Base-by-base conservation (phyloP, 2,329 filamentous ascomycete genomes). In the Ophiostoma pallidulum region DNA sequence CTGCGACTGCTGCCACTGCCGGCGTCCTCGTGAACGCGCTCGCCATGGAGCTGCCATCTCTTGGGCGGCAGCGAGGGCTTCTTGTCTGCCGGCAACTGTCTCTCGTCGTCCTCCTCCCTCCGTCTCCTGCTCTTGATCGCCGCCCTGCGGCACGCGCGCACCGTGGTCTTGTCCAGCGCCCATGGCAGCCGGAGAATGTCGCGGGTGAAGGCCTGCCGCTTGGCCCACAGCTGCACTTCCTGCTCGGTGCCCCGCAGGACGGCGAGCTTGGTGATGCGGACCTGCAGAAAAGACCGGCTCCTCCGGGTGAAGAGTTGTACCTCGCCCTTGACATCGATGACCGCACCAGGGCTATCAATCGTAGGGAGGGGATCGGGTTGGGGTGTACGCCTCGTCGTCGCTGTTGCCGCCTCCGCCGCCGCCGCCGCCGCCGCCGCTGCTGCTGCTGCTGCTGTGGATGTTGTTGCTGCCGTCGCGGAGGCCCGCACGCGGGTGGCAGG, bases 151-250 rank as follows among this genome's bases (percentile, higher is more conserved):
- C 74, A 79, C 49, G 62, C 65, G 42, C 70, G 69, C 39, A 80
- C 64, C 45, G 74, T 68, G 49, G 64, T 67, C 19, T 62, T 60
- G 26, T 64, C 68, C 26, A 83, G 55, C n/a, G 70, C 58, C 80
- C 80, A 84, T 0, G 76, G 72, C 48, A 60, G 62, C 3, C 61
- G 60, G 13, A 84, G 64, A 6, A 78, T 65, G 4, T 75, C 67
- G 29, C 57, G 58, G 31, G 68, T 68, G 56, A 83, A 80, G 26
- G 60, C 61, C 16, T 60, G 53, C 38, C 71, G 65, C 62, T 77
- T 77, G 55, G 72, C 67, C 80, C 80, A 84, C 8, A 80, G 74
- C 8, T 58, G 60, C 4, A 82, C 65, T 58, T 84, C 80, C 29
- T 74, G 67, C 39, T 71, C 68, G 0, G 78, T 83, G 38, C 71